phyloP scores from a whole-genome alignment of 129 eudicot species.

The Lonicera japonica region DNA sequence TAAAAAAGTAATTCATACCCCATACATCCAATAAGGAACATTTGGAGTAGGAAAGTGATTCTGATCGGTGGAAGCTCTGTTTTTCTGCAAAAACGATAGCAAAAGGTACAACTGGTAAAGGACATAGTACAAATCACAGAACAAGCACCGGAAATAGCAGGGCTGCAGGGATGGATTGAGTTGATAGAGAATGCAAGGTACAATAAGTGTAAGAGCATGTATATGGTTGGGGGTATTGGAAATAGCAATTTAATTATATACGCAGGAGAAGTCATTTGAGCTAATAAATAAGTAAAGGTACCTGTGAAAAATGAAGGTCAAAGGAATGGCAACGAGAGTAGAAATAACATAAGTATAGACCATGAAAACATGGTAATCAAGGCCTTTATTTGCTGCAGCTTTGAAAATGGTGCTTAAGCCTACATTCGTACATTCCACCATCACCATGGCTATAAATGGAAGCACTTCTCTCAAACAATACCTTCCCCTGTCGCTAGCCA shows the following conservation, averaged over 20 bases:
- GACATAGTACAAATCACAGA: no score
- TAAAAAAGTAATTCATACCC: not conserved
- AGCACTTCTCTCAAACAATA: slow-evolving; percentile 4
- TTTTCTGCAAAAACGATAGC: not conserved
- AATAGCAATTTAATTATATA: not conserved
- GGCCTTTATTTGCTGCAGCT: slow-evolving; percentile 1
- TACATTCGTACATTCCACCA: slow-evolving; percentile 1
- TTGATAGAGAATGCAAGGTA: not conserved
- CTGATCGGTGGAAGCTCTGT: not conserved
- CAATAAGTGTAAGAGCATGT: no score
- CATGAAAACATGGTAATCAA: slow-evolving; percentile 15
- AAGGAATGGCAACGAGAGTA: slow-evolving; percentile 9
- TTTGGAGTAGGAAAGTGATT: not conserved
- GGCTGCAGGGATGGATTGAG: no score
- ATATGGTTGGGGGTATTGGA: not conserved
- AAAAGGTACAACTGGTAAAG: no score
- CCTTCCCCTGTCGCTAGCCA: not conserved
- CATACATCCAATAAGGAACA: not conserved
- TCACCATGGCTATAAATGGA: slow-evolving; percentile 17
- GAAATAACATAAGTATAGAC: slow-evolving; percentile 13
- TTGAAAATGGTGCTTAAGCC: slow-evolving; percentile 17
- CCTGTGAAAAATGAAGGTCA: slow-evolving; percentile 12
- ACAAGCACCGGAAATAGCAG: no score
- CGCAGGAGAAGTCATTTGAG: no score
- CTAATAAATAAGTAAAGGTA: not conserved